Evolutionary conservation across 257 asterid genomes (phyloP), one percentile per base, ranked within the genome.

Genomic region (Perilla frutescens): DNA sequence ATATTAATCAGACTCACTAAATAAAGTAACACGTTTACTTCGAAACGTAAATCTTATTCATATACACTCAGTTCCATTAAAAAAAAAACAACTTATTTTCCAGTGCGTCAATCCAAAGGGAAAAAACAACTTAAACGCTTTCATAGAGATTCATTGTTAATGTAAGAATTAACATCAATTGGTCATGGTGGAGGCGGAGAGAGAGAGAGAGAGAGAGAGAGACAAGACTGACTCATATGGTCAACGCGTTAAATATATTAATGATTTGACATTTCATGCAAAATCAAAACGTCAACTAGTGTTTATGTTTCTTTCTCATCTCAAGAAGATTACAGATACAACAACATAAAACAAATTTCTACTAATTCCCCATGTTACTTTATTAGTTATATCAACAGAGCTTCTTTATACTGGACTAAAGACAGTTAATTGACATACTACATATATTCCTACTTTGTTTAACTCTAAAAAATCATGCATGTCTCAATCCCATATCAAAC

Each of bases 301-400:
- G 55, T 63, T 63, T 44, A 9, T 44, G 70, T 58, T 12, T 34
- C 20, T 58, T 58, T 58, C 44, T 31, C 45, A 14, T 36, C 62
- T 20, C 26, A 20, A 20, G 26, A 20, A 56, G 39, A 20, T 45
- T 36, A 36, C 6, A 34, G 29, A 34, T 34, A 34, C 37, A 34
- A 59, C 45, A 36, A 9, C 59, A 53, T 53, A 8, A 53, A 7
- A 34, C 37, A 34, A 2, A 34, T 34, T 34, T 34, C 37, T 34
- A 34, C 26, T 20, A 20, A 20, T 20, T 20, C 26, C 26, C 37
- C 37, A 34, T 34, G 37, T 34, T 0, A 34, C 0, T 34, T 20
- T 34, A 34, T 4, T 34, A 34, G 37, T 34, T 34, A 34, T 34
- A 34, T 34, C 37, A 34, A 34, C 37, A 34, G 37, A 34, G 4